Percentiles rank a stretch among this genome's conserved stretches.
phyloP scores from a whole-genome alignment of 306 rosid genomes.

The Lathyrus aphaca region DNA sequence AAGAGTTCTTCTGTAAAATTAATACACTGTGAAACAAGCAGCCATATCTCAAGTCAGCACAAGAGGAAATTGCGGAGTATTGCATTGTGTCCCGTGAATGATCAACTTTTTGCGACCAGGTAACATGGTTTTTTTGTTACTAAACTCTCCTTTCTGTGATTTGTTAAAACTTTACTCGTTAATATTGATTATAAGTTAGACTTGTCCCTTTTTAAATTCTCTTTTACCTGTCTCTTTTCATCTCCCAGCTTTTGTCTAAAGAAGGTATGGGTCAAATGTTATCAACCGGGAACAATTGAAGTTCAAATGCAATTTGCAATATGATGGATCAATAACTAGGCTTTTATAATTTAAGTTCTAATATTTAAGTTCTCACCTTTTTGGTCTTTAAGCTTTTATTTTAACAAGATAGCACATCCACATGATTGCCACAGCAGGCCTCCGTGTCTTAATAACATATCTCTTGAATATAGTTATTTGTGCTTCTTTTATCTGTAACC shows the following conservation, averaged over 20 bases:
- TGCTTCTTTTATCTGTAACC: background rate
- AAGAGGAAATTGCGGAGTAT: constrained; percentile 89
- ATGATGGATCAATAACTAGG: constrained; percentile 9
- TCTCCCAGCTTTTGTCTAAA: constrained; percentile 29
- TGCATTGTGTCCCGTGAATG: constrained; percentile 77
- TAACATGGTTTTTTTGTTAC: constrained; percentile 40
- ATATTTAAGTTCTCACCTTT: constrained; percentile 14
- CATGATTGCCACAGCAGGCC: background rate
- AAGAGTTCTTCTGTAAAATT: constrained; percentile 52
- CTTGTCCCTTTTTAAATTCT: constrained; percentile 7
- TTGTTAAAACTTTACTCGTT: constrained; percentile 21
- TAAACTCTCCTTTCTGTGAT: constrained; percentile 16
- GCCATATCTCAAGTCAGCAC: constrained; percentile 83
- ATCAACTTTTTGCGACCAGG: constrained; percentile 90
- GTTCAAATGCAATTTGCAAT: constrained; percentile 26
- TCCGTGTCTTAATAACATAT: background rate
- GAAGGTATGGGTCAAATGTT: constrained; percentile 12
- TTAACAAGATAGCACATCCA: background rate
- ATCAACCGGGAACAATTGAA: background rate
- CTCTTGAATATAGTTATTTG: constrained; percentile 15
- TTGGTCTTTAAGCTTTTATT: constrained; percentile 6
- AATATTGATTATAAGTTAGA: background rate
- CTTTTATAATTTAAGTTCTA: constrained; percentile 13
- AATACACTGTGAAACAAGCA: constrained; percentile 60
- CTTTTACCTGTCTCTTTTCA: constrained; percentile 11